Evolutionary conservation across 2,329 filamentous ascomycete genomes (phyloP).

Genomic region (Apiospora hydei): DNA sequence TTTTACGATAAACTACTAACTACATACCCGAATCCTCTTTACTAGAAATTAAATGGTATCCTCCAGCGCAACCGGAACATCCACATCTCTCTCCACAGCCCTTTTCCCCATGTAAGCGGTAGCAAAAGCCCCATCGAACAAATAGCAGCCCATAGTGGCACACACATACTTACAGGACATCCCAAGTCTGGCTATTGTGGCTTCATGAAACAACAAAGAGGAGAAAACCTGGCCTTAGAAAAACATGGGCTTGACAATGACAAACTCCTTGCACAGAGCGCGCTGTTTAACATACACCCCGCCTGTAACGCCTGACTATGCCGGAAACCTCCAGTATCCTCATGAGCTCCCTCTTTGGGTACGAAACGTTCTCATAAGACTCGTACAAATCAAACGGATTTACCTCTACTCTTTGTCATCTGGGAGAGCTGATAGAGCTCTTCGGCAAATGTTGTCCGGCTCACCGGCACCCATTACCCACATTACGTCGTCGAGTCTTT

Average conservation of each 20-base stretch:
- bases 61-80: not conserved
- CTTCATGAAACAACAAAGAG: not conserved
- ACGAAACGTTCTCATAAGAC: not conserved
- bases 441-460: not conserved
- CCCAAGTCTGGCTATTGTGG: not conserved
- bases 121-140: not conserved
- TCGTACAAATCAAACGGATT: not conserved
- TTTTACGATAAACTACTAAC: not conserved
- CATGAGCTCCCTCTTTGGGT: conserved; percentile 1
- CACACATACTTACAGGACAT: conserved; percentile 7
- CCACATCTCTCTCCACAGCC: not conserved
- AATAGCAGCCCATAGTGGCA: not conserved
- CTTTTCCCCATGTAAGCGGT: not conserved
- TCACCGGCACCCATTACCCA: not conserved
- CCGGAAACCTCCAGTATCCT: not conserved
- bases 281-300: not conserved
- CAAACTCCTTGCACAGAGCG: conserved; percentile 11
- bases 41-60: conserved; percentile 9
- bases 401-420: not conserved
- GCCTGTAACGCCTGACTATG: conserved; percentile 10
- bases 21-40: not conserved
- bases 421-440: not conserved
- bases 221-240: not conserved
- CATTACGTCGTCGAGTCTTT: conserved; percentile 14
- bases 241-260: not conserved